Evolutionary conservation across 257 asterid species (phyloP).

Genomic region (Orobanche coerulescens): DNA sequence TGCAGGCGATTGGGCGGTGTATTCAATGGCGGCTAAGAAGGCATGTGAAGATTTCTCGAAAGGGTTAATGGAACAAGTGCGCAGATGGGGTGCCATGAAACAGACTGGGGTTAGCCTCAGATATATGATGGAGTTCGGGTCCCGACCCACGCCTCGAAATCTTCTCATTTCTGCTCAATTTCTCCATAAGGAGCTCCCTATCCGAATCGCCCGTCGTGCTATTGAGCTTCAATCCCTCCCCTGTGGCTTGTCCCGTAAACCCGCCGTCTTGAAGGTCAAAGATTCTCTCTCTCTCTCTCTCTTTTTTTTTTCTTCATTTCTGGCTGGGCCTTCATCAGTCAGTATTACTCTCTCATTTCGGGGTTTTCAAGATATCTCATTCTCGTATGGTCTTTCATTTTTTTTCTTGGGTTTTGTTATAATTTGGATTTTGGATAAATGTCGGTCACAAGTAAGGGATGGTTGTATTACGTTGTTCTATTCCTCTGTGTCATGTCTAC

Average conservation of each 20-base stretch:
- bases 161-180: slow-evolving; percentile 79
- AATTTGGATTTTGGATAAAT: no score
- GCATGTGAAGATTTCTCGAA: slow-evolving; percentile 41
- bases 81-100: slow-evolving; percentile 67
- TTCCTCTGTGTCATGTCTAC: no score
- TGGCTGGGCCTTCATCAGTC: not conserved
- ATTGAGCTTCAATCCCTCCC: slow-evolving; percentile 81
- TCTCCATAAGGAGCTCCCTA: slow-evolving; percentile 78
- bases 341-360: no score
- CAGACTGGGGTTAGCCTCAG: slow-evolving; percentile 85
- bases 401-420: no score
- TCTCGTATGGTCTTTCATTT: no score
- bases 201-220: slow-evolving; percentile 82
- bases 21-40: slow-evolving; percentile 69
- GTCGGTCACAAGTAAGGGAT: no score
- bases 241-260: slow-evolving; percentile 62
- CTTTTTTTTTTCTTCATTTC: not conserved
- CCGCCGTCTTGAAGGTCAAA: slow-evolving; percentile 68
- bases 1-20: not conserved
- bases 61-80: slow-evolving; percentile 55
- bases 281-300: not conserved
- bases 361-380: no score
- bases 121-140: slow-evolving; percentile 92
- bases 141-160: slow-evolving; percentile 52
- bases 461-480: no score